Conservation (phyloP, 2,329 filamentous ascomycete species). For the Clonostachys rhizophaga region DNA sequence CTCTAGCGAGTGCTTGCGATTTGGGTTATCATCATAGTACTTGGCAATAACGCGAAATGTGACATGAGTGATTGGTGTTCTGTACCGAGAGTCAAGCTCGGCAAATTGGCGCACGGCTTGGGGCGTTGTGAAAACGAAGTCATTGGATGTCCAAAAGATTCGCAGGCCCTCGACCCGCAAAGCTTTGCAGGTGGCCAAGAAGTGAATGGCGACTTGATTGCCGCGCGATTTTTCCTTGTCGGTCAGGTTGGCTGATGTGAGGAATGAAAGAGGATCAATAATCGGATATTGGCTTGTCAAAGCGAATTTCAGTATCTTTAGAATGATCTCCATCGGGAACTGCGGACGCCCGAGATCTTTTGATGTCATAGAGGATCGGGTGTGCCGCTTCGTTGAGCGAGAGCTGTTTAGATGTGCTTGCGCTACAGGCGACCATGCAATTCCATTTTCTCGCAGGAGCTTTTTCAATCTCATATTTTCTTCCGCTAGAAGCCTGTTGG, state of each 20-base stretch:
- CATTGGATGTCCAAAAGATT: constrained; percentile 46
- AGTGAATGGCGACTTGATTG: constrained; percentile 47
- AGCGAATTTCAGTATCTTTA: constrained; percentile 46
- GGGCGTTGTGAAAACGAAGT: constrained; percentile 49
- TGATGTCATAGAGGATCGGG: constrained; percentile 18
- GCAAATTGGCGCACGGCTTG: constrained; percentile 42
- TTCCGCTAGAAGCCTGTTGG: constrained; percentile 37
- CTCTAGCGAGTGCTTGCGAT: constrained; percentile 32
- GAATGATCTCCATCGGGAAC: constrained; percentile 46
- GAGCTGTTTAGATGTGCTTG: constrained; percentile 20
- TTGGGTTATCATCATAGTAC: constrained; percentile 47
- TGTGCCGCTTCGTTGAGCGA: constrained; percentile 24
- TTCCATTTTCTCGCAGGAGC: constrained; percentile 45
- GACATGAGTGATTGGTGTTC: constrained; percentile 36
- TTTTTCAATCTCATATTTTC: constrained; percentile 46
- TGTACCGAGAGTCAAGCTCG: constrained; percentile 34
- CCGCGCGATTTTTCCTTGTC: constrained; percentile 33
- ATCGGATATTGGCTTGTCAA: constrained; percentile 43
- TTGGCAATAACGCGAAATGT: constrained; percentile 48
- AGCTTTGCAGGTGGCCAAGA: constrained; percentile 45
- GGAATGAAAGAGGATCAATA: constrained; percentile 46
- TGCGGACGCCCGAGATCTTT: constrained; percentile 27
- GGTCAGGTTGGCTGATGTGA: constrained; percentile 36
- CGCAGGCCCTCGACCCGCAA: constrained; percentile 43
- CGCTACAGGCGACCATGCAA: constrained; percentile 39